A percentile compares a stretch with the other conserved stretches of the same genome.
Evolutionary conservation across 169 alveolate species (phyloP).

Genomic region (Cryptosporidium tyzzeri): DNA sequence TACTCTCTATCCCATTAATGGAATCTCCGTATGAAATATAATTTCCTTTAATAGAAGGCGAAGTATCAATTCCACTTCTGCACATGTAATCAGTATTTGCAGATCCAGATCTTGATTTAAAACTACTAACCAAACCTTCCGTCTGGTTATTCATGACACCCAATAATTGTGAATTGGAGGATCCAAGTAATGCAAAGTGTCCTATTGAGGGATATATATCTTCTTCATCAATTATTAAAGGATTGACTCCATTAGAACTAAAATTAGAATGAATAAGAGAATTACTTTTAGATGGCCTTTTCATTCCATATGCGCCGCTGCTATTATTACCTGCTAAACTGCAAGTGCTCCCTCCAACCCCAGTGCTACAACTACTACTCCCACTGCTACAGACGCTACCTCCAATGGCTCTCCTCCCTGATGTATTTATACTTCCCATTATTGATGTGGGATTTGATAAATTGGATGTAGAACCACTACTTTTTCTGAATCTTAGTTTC

Average conservation of each 20-base stretch:
- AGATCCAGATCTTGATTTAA: constrained; percentile 14
- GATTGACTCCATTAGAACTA: not conserved
- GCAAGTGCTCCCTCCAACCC: constrained; percentile 19
- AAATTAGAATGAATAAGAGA: not conserved
- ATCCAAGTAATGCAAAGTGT: constrained; percentile 19
- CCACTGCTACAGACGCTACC: constrained; percentile 12
- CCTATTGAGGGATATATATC: constrained; percentile 58
- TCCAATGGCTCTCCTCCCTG: not conserved
- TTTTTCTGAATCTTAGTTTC: not conserved
- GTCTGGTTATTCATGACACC: not conserved
- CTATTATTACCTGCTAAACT: not conserved
- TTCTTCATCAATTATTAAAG: constrained; percentile 29
- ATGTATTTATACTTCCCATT: not conserved
- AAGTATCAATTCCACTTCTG: constrained; percentile 18
- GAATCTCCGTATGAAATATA: constrained; percentile 5
- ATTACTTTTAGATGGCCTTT: constrained; percentile 4
- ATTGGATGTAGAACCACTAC: constrained; percentile 19
- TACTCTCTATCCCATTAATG: constrained; percentile 4
- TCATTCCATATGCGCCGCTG: constrained; percentile 7
- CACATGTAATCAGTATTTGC: constrained; percentile 11
- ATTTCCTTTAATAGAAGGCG: constrained; percentile 30
- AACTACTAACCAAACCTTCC: constrained; percentile 1
- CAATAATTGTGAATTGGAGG: constrained; percentile 10
- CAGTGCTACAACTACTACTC: constrained; percentile 13
- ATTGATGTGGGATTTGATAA: not conserved